phyloP scores from a whole-genome alignment of 768 basidiomycete genomes.

The Macrocybe gigantea region DNA sequence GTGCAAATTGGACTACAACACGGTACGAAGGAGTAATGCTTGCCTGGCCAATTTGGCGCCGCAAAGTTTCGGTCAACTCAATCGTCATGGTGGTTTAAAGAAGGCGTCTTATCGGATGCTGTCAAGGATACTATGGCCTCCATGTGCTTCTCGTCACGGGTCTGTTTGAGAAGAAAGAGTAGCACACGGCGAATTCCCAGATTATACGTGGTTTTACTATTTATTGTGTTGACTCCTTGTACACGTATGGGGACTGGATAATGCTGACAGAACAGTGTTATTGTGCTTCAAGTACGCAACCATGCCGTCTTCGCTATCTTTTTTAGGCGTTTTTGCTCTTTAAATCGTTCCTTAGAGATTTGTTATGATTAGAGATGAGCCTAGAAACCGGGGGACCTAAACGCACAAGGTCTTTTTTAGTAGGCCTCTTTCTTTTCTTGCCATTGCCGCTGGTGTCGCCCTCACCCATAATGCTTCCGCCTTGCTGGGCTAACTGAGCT shows the following conservation, averaged over 20 bases:
- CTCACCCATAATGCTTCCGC: constrained; percentile 26
- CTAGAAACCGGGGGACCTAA: constrained; percentile 1
- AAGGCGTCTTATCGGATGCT: not conserved
- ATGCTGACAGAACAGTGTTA: no score
- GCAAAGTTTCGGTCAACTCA: constrained; percentile 28
- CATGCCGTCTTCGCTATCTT: constrained; percentile 88
- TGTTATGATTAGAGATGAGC: constrained; percentile 8
- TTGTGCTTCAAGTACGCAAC: constrained; percentile 47
- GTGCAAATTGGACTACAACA: no score
- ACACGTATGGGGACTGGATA: no score
- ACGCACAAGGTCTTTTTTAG: constrained; percentile 81
- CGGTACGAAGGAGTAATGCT: not conserved
- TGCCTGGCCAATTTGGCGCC: constrained; percentile 43
- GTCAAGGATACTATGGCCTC: no score
- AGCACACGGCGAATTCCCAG: no score
- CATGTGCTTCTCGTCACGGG: no score
- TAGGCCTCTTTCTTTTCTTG: constrained; percentile 73
- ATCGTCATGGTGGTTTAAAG: constrained; percentile 1
- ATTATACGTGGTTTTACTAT: no score
- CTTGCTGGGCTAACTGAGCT: constrained; percentile 49
- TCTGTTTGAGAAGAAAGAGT: no score
- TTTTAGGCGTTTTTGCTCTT: constrained; percentile 75
- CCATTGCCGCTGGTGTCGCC: constrained; percentile 42
- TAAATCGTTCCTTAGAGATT: constrained; percentile 64
- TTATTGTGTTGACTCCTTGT: no score